Conservation (phyloP, 805 yeast genomes). For the Saccharomyces paradoxus region DNA sequence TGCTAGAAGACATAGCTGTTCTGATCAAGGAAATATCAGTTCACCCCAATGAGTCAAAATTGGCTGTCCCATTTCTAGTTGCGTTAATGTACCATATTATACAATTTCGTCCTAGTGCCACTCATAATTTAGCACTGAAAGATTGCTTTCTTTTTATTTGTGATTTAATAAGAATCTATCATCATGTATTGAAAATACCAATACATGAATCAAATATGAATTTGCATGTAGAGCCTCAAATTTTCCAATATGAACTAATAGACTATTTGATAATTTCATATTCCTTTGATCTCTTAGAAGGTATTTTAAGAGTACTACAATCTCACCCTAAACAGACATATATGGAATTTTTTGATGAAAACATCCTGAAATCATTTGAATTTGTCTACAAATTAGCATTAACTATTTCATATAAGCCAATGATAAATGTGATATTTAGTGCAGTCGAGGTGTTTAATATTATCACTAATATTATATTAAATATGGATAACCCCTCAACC, state of each 20-base stretch:
- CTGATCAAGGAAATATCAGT: constrained; percentile 25
- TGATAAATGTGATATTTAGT: constrained; percentile 44
- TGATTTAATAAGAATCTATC: constrained; percentile 21
- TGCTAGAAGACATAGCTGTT: constrained; percentile 21
- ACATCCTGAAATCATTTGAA: constrained; percentile 23
- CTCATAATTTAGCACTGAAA: constrained; percentile 34
- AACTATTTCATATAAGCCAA: constrained; percentile 41
- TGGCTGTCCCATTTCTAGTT: constrained; percentile 49
- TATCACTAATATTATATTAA: constrained; percentile 27
- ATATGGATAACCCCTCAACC: not conserved
- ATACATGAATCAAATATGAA: constrained; percentile 15
- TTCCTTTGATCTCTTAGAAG: constrained; percentile 51
- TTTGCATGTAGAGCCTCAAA: constrained; percentile 25
- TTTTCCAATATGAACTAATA: constrained; percentile 40
- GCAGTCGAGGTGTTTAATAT: constrained; percentile 45
- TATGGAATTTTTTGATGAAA: constrained; percentile 15
- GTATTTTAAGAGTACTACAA: constrained; percentile 28
- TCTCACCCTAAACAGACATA: constrained; percentile 10
- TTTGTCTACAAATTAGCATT: constrained; percentile 33
- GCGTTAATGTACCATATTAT: constrained; percentile 49
- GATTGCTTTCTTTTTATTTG: constrained; percentile 23
- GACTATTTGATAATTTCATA: constrained; percentile 44
- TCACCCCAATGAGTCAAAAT: constrained; percentile 17
- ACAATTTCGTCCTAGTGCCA: constrained; percentile 56
- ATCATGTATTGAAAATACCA: constrained; percentile 21